Evolutionary conservation across 2,329 filamentous ascomycete genomes (phyloP), one percentile per base, ranked within the genome.

Genomic region (Sporothrix curviconia): DNA sequence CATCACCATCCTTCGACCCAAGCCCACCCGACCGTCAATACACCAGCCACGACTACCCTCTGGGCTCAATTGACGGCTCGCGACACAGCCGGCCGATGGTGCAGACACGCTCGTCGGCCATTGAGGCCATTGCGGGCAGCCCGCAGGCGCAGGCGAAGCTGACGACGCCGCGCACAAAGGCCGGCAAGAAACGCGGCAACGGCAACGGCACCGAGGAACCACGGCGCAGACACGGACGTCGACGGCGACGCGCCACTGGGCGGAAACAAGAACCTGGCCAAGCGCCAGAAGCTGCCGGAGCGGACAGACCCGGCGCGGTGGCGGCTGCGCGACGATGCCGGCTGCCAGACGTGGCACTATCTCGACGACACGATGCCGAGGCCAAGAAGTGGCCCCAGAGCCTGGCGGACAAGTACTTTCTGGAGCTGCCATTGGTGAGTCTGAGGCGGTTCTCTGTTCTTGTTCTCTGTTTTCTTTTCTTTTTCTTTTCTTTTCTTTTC

Each of bases 281-380:
- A 61, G 17, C 55, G 43, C 24, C 28, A 46, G 6, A 46, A 7
- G 19, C 57, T 65, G 30, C 59, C 56, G 1, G 62, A 77, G 39
- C 83, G 81, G 67, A 96, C 91, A 4, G 92, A 99, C 71, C 82
- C 83, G 63, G 81, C 83, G 7, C 80, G 88, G 71, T 99, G 94
- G 94, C 83, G 94, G 61, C 74, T 97, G 69, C 81, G 84, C 60
- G 87, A 95, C 67, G 89, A 95, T 59, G 80, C 83, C 53, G 92
- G 94, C 50, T 81, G 89, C 56, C 91, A 96, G 66, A 96, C 90
- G 52, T 99, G 94, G 94, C 89, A 94, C 66, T 99, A 97, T 68
- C 76, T 99, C 3, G 82, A 83, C 9, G 86, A 94, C n/a, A n/a
- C 55, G 80, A 84, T 24, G 79, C 89, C 59, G 84, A 89, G 56